Percentiles rank a stretch among this genome's conserved stretches.
Evolutionary conservation across 2,329 filamentous ascomycete genomes (phyloP).

Genomic region (Arthrobotrys entomopaga): DNA sequence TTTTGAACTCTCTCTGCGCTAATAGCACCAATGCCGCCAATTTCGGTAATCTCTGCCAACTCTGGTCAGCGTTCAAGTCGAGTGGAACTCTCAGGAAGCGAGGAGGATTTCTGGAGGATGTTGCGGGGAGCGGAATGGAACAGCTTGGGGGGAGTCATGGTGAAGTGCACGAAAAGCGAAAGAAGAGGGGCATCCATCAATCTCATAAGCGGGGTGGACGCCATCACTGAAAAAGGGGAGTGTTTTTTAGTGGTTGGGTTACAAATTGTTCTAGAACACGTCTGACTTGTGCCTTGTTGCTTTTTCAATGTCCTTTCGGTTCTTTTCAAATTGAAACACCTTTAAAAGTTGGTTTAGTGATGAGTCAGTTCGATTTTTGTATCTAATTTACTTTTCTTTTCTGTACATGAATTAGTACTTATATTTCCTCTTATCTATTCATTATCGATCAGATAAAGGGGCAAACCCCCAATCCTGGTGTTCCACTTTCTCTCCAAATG

Average conservation of each 20-base stretch:
- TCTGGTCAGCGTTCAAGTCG: constrained; percentile 40
- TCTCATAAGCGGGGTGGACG: constrained; percentile 24
- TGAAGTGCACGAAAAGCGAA: constrained; percentile 14
- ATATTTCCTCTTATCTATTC: background rate
- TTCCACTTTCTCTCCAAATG: constrained; percentile 23
- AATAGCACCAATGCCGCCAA: constrained; percentile 20
- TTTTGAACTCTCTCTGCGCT: constrained; percentile 31
- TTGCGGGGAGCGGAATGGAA: constrained; percentile 18
- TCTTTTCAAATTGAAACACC: too few relatives aligned
- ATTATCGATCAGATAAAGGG: background rate
- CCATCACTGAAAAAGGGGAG: background rate
- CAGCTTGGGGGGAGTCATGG: constrained; percentile 17
- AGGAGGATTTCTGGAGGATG: constrained; percentile 11
- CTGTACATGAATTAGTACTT: too few relatives aligned
- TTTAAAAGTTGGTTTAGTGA: too few relatives aligned
- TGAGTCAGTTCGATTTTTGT: too few relatives aligned
- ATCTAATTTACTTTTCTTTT: too few relatives aligned
- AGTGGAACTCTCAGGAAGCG: constrained; percentile 37
- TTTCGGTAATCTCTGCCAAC: constrained; percentile 34
- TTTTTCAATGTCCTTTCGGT: too few relatives aligned
- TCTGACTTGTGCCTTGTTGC: too few relatives aligned
- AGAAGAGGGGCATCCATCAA: constrained; percentile 25
- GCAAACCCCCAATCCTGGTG: constrained; percentile 36
- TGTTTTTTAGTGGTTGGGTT: too few relatives aligned
- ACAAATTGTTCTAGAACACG: too few relatives aligned